Evolutionary conservation across 1,284 basidiomycete genomes (phyloP).

Genomic region (Cryptococcus hybrid): DNA sequence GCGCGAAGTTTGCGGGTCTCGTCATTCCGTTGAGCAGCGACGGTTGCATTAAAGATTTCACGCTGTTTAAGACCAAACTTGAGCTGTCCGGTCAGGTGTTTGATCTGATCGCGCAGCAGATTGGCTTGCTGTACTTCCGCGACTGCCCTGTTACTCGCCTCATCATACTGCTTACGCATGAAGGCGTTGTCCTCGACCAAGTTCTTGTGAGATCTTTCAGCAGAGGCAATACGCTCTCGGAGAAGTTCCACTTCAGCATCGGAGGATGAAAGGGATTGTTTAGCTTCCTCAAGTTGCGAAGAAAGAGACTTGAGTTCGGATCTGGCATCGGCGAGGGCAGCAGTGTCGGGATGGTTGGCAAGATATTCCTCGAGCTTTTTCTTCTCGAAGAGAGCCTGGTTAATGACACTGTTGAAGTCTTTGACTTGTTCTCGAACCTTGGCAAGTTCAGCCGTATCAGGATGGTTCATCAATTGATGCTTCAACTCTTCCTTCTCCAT

Average conservation of each 20-base stretch:
- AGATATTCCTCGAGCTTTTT: background rate
- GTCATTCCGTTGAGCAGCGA: conserved; percentile 7
- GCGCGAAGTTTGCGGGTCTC: conserved; percentile 15
- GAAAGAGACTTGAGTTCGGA: background rate
- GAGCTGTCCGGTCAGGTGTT: conserved; percentile 29
- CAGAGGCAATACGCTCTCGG: conserved; percentile 1
- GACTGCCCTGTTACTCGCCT: conserved; percentile 29
- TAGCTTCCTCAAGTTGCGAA: background rate
- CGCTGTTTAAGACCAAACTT: conserved; percentile 38
- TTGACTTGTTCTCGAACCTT: background rate
- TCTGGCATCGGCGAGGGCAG: background rate
- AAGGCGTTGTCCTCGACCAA: conserved; percentile 18
- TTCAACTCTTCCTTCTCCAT: background rate
- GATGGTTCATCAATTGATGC: background rate
- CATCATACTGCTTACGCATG: conserved; percentile 27
- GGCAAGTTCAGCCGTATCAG: background rate
- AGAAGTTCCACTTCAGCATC: background rate
- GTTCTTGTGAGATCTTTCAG: conserved; percentile 2
- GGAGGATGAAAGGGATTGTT: background rate
- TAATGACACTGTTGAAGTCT: background rate
- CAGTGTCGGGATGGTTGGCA: background rate
- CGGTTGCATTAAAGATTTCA: conserved; percentile 21
- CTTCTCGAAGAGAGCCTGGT: background rate
- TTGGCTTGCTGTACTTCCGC: conserved; percentile 19
- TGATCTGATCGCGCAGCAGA: conserved; percentile 19